These are phyloP conservation scores for Telopea speciosissima DNA, from an alignment of 177 flowering plant genomes.

Conservation along the genomic window DNA sequence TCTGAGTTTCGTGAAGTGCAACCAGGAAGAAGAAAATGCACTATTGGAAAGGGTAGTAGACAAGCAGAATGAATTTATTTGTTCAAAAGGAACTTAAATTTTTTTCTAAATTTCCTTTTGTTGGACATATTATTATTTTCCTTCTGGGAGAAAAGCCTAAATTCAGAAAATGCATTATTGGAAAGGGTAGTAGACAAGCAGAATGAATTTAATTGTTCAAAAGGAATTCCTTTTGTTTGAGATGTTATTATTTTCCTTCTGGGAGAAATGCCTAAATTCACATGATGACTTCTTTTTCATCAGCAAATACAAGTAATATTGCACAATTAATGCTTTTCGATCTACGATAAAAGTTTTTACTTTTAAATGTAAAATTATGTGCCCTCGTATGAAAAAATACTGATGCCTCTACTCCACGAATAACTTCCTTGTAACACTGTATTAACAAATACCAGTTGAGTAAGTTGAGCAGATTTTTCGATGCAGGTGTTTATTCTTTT, in stretches of 20 bases:
- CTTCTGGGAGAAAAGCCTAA: not conserved
- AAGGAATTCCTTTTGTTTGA: not conserved
- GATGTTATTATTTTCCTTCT: not conserved
- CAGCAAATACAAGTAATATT: too few relatives aligned
- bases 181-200: too few relatives aligned
- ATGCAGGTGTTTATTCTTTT: slow-evolving; percentile 72
- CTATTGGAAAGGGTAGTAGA: too few relatives aligned
- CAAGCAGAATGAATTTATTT: too few relatives aligned
- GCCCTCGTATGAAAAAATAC: too few relatives aligned
- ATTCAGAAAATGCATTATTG: not conserved
- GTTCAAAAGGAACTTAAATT: too few relatives aligned
- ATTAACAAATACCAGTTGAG: not conserved
- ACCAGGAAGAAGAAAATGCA: not conserved
- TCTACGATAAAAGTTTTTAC: not conserved
- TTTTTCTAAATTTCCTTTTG: not conserved
- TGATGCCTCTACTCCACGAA: not conserved
- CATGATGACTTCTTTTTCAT: not conserved
- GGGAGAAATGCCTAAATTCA: not conserved
- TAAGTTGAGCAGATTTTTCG: not conserved
- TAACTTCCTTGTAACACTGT: not conserved
- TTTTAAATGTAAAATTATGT: not conserved
- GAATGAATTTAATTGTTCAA: too few relatives aligned
- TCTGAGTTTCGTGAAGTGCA: not conserved
- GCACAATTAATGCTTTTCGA: not conserved
- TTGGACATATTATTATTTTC: not conserved